These are phyloP conservation scores for Malassezia nana DNA, from an alignment of 1,284 basidiomycete genomes.

Conservation along the genomic window DNA sequence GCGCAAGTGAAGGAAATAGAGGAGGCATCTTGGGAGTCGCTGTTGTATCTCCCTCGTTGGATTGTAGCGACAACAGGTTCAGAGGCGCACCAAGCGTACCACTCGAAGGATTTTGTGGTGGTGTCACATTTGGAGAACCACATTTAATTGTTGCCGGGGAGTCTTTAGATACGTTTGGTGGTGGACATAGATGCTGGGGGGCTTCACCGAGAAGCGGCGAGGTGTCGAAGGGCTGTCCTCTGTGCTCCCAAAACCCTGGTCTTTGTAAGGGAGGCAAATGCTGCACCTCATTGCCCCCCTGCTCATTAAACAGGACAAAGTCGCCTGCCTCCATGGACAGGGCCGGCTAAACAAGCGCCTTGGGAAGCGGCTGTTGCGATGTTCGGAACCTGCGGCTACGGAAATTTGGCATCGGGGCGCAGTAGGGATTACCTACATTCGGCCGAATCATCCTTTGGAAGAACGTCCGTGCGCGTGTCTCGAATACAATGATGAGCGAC, in stretches of 20 bases:
- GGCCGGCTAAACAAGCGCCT: background rate
- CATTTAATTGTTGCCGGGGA: background rate
- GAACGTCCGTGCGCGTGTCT: conserved; percentile 1
- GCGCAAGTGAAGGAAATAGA: background rate
- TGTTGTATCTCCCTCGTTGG: background rate
- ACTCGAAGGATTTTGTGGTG: conserved; percentile 6
- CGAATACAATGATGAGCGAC: background rate
- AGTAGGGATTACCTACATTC: background rate
- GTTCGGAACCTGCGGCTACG: background rate
- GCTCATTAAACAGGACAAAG: conserved; percentile 17
- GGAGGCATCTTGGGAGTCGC: background rate
- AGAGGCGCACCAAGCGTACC: conserved; percentile 16
- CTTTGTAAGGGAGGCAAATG: background rate
- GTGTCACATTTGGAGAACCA: background rate
- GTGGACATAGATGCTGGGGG: background rate
- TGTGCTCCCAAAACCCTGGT: conserved; percentile 9
- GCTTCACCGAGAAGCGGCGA: conserved; percentile 14
- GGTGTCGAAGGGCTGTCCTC: background rate
- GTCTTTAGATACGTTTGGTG: background rate
- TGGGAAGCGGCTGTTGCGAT: background rate
- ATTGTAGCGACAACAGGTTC: conserved; percentile 14
- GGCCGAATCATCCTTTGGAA: background rate
- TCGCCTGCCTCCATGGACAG: conserved; percentile 13
- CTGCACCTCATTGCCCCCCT: background rate
- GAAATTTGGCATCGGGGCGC: background rate